phyloP scores from a whole-genome alignment of 2,329 filamentous ascomycete species.

The Cercospora beticola region DNA sequence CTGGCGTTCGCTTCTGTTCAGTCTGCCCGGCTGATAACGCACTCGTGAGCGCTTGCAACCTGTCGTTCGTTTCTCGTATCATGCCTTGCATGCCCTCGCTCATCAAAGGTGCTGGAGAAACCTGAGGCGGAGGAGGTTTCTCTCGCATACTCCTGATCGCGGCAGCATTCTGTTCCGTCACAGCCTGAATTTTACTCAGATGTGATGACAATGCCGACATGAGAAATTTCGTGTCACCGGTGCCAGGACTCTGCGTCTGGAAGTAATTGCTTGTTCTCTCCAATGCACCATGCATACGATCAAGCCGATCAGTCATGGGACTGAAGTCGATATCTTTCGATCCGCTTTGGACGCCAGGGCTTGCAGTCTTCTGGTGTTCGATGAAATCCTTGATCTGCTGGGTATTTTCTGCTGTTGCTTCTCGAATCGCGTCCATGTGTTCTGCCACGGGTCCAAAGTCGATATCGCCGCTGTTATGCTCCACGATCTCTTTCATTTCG shows the following conservation, averaged over 20 bases:
- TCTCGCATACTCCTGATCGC: conserved; percentile 27
- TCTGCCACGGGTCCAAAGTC: conserved; percentile 27
- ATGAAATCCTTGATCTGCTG: conserved; percentile 25
- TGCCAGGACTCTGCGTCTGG: conserved; percentile 15
- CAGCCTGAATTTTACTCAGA: conserved; percentile 33
- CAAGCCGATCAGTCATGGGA: conserved; percentile 31
- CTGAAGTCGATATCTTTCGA: conserved; percentile 28
- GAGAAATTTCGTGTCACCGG: conserved; percentile 31
- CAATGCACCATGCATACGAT: conserved; percentile 26
- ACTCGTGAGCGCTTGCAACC: conserved; percentile 2
- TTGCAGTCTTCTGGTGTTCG: conserved; percentile 16
- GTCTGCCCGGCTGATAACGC: background rate
- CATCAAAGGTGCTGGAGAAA: background rate
- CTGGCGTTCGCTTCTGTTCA: background rate
- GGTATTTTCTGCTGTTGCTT: conserved; percentile 23
- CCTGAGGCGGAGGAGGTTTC: conserved; percentile 8
- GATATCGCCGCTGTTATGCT: conserved; percentile 18
- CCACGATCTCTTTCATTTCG: conserved; percentile 20
- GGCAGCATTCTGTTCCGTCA: conserved; percentile 32
- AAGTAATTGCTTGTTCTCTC: conserved; percentile 19
- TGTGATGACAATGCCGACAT: conserved; percentile 32
- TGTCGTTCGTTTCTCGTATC: conserved; percentile 12
- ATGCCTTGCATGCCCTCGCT: conserved; percentile 12
- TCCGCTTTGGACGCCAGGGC: background rate
- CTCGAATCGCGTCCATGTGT: conserved; percentile 28